These are phyloP conservation scores for Termitomyces sp. DNA, from an alignment of 768 basidiomycete species.

Conservation along the genomic window DNA sequence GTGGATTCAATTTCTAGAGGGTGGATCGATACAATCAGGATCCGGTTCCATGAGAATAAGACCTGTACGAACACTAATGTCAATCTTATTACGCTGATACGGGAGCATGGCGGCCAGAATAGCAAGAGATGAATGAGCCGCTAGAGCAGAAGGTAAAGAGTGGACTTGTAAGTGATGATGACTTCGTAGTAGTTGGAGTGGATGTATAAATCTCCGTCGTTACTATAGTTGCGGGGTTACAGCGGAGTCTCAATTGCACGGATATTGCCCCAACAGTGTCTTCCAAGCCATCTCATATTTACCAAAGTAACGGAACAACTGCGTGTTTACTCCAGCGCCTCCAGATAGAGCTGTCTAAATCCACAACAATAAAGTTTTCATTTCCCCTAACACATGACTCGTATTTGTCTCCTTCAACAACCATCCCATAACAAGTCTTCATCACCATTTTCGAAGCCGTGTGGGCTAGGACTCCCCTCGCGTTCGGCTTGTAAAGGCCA, in stretches of 20 bases:
- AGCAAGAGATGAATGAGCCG: conserved; percentile 22
- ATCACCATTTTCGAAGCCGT: conserved; percentile 9
- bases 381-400: conserved; percentile 4
- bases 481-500: conserved; percentile 7
- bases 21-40: conserved; percentile 19
- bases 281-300: background rate
- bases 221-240: conserved; percentile 21
- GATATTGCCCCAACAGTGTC: conserved; percentile 2
- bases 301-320: conserved; percentile 5
- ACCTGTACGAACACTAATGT: conserved; percentile 70
- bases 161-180: conserved; percentile 11
- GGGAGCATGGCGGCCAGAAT: conserved; percentile 54
- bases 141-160: conserved; percentile 14
- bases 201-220: conserved; percentile 13
- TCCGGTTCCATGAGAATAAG: background rate
- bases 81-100: conserved; percentile 84
- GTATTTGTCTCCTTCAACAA: background rate
- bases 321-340: background rate
- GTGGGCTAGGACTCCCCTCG: conserved; percentile 5
- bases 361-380: conserved; percentile 2
- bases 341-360: conserved; percentile 2
- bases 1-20: conserved; percentile 68
- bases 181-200: conserved; percentile 14
- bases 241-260: conserved; percentile 21
- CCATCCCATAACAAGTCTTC: conserved; percentile 9